These are phyloP conservation scores for Whalleya microplaca DNA, from an alignment of 2,329 filamentous ascomycete species.

Conservation along the genomic window DNA sequence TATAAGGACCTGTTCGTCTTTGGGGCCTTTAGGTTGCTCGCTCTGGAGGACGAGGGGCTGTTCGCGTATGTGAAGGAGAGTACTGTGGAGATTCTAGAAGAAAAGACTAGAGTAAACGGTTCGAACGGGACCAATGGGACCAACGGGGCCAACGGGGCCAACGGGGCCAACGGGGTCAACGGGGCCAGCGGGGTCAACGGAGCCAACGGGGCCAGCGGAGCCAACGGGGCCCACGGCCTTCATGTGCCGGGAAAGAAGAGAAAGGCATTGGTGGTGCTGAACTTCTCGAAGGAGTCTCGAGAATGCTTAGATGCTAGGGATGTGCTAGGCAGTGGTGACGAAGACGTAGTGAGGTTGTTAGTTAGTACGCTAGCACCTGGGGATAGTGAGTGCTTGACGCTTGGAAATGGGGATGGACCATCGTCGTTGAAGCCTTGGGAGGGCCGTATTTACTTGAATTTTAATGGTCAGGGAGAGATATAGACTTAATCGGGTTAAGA, in stretches of 20 bases:
- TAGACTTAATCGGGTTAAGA: neutral
- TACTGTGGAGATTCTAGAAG: slow-evolving; percentile 5
- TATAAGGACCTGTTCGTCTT: slow-evolving; percentile 64
- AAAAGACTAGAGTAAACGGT: slow-evolving; percentile 7
- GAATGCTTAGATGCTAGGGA: slow-evolving; percentile 29
- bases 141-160: no score
- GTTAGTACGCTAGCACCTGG: slow-evolving; percentile 28
- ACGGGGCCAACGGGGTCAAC: no score
- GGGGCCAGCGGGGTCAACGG: no score
- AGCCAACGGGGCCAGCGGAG: no score
- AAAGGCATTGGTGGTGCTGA: slow-evolving; percentile 47
- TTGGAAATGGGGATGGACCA: neutral
- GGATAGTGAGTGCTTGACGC: neutral
- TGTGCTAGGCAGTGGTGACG: slow-evolving; percentile 24
- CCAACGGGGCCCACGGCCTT: no score
- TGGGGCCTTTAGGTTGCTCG: slow-evolving; percentile 63
- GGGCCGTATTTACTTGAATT: slow-evolving; percentile 26
- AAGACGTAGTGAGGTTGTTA: slow-evolving; percentile 29
- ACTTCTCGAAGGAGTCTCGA: slow-evolving; percentile 48
- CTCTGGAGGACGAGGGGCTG: slow-evolving; percentile 52
- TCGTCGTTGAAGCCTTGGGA: slow-evolving; percentile 33
- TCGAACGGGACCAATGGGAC: neutral
- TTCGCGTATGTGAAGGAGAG: slow-evolving; percentile 59
- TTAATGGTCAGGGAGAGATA: neutral
- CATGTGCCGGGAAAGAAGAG: slow-evolving; percentile 23